Evolutionary conservation across 2,329 filamentous ascomycete genomes (phyloP).

Genomic region (Diaporthe humulicola): DNA sequence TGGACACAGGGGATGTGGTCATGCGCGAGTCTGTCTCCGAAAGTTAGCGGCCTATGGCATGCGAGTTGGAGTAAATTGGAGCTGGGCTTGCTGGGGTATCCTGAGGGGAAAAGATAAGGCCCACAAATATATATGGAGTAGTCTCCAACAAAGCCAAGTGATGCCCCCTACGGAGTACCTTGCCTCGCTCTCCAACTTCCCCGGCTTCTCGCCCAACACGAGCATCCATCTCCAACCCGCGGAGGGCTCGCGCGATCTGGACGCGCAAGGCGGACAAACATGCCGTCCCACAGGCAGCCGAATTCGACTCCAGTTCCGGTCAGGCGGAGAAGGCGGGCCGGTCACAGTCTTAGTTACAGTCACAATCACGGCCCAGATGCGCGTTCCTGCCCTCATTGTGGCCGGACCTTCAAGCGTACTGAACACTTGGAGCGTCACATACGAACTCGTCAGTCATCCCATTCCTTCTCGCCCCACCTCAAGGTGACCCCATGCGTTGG

Average conservation of each 20-base stretch:
- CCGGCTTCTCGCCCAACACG: slow-evolving; percentile 13
- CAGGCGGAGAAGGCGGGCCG: slow-evolving; percentile 32
- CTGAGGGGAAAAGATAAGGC: background rate
- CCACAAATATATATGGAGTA: background rate
- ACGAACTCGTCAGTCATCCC: slow-evolving; percentile 56
- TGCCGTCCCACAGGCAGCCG: slow-evolving; percentile 32
- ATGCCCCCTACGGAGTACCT: slow-evolving; percentile 6
- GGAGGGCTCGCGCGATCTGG: background rate
- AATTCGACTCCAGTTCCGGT: background rate
- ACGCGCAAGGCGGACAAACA: background rate
- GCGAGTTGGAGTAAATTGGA: background rate
- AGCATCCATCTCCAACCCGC: slow-evolving; percentile 1
- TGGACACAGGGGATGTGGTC: background rate
- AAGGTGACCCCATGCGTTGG: background rate
- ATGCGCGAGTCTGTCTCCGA: background rate
- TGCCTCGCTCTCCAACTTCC: slow-evolving; percentile 7
- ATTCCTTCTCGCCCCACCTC: background rate
- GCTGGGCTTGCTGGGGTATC: background rate
- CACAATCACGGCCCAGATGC: slow-evolving; percentile 39
- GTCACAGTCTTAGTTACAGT: slow-evolving; percentile 35
- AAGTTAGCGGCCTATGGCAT: background rate
- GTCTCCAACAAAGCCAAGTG: slow-evolving; percentile 18
- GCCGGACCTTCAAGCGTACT: slow-evolving; percentile 58
- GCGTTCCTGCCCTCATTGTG: slow-evolving; percentile 56
- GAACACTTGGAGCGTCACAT: slow-evolving; percentile 62